Evolutionary conservation across 345 rosid genomes (phyloP).

Genomic region (Populus nigra): DNA sequence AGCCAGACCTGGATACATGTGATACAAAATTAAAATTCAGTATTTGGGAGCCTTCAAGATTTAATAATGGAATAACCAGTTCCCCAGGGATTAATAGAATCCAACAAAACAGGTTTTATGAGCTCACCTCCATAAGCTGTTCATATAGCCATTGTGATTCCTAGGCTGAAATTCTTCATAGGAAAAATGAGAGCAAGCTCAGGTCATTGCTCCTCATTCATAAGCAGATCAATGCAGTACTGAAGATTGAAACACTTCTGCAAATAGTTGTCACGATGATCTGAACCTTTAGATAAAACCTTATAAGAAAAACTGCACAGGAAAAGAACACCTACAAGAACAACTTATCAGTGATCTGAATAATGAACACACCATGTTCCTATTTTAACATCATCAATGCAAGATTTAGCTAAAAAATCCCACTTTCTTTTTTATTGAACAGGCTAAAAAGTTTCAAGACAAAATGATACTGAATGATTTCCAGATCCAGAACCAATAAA

Average conservation of each 20-base stretch:
- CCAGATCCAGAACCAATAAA: background rate
- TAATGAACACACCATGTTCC: background rate
- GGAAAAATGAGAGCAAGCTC: background rate
- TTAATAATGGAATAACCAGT: background rate
- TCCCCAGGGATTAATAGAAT: background rate
- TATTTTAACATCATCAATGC: background rate
- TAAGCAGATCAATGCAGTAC: background rate
- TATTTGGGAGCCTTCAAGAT: background rate
- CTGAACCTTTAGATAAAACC: background rate
- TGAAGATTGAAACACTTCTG: background rate
- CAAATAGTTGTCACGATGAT: background rate
- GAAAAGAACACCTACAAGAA: background rate
- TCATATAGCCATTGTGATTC: background rate
- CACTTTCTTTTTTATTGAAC: background rate
- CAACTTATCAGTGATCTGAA: background rate
- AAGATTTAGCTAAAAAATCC: background rate
- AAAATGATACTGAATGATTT: background rate
- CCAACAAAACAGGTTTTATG: background rate
- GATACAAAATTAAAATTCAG: background rate
- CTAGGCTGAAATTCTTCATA: background rate
- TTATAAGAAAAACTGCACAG: background rate
- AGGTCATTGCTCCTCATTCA: background rate
- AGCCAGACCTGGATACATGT: too few species aligned
- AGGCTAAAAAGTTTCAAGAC: background rate
- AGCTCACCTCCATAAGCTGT: background rate